Evolutionary conservation across 148 eudicot species (phyloP).

Genomic region (Silene latifolia): DNA sequence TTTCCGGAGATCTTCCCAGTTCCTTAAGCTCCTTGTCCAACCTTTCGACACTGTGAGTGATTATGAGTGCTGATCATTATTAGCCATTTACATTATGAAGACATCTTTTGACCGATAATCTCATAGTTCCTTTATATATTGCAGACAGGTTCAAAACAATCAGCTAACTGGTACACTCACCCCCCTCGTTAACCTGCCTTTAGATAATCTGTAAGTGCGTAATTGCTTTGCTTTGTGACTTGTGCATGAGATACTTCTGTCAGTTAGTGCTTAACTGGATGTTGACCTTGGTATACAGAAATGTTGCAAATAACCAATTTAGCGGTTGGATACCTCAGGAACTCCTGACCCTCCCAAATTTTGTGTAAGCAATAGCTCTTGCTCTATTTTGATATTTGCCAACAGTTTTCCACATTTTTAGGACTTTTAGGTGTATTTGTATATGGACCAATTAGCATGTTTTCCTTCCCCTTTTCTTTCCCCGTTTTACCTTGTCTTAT

Average conservation of each 20-base stretch:
- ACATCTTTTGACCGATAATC: conserved; percentile 4
- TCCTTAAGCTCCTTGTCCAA: conserved; percentile 64
- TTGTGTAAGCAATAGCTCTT: conserved; percentile 54
- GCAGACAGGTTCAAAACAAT: conserved; percentile 79
- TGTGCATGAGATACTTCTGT: background rate
- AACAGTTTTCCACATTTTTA: background rate
- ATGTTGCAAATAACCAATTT: conserved; percentile 85
- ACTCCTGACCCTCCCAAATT: conserved; percentile 64
- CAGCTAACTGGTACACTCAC: conserved; percentile 72
- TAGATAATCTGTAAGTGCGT: conserved; percentile 72
- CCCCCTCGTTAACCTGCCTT: conserved; percentile 59
- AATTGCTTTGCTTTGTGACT: background rate
- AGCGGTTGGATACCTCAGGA: conserved; percentile 88
- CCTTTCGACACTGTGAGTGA: conserved; percentile 85
- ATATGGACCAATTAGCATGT: too few relatives aligned
- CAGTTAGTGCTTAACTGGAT: background rate
- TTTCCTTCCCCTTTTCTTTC: too few relatives aligned
- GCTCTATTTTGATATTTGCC: background rate
- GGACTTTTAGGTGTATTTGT: background rate
- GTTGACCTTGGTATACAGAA: conserved; percentile 39
- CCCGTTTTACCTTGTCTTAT: too few relatives aligned
- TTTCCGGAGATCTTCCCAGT: conserved; percentile 73
- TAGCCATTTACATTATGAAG: background rate
- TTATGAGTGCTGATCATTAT: conserved; percentile 13
- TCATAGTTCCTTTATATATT: conserved; percentile 27